A percentile compares a stretch with the other conserved stretches of the same genome.
Conservation (phyloP, 345 rosid species). For the Rhodamnia argentea region DNA sequence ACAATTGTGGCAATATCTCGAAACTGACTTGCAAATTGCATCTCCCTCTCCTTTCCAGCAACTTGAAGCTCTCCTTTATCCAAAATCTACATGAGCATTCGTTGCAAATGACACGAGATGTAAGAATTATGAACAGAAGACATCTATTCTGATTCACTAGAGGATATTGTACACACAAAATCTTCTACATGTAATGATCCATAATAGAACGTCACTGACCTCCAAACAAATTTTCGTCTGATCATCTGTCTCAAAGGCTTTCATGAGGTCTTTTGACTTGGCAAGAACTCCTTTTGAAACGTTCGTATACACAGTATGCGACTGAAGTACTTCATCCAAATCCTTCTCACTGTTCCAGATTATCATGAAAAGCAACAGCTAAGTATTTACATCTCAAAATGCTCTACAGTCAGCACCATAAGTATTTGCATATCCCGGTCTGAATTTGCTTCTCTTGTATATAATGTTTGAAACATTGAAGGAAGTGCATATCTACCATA, state of each 20-base stretch:
- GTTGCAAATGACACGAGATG: background rate
- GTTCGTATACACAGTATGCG: conserved; percentile 81
- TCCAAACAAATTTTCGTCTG: conserved; percentile 69
- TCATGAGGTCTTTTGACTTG: conserved; percentile 62
- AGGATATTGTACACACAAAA: background rate
- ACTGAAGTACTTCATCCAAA: conserved; percentile 91
- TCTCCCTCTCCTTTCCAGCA: conserved; percentile 97
- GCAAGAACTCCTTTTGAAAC: conserved; percentile 95
- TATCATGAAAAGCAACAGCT: background rate
- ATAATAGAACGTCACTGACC: conserved; percentile 22
- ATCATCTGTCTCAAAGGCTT: conserved; percentile 73
- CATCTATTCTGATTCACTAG: background rate
- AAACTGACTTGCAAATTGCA: conserved; percentile 85
- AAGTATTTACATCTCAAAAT: background rate
- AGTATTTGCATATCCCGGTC: background rate
- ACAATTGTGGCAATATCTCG: conserved; percentile 90
- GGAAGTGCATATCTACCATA: background rate
- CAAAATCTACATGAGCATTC: conserved; percentile 40
- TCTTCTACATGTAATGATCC: background rate
- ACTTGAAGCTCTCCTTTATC: conserved; percentile 97
- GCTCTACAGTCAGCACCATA: background rate
- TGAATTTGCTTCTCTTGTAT: background rate
- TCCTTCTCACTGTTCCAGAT: conserved; percentile 68
- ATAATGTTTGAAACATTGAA: background rate
- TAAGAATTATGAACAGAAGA: background rate